Conservation (phyloP, 2,329 filamentous ascomycete genomes). For the Lizonia empirigonia region DNA sequence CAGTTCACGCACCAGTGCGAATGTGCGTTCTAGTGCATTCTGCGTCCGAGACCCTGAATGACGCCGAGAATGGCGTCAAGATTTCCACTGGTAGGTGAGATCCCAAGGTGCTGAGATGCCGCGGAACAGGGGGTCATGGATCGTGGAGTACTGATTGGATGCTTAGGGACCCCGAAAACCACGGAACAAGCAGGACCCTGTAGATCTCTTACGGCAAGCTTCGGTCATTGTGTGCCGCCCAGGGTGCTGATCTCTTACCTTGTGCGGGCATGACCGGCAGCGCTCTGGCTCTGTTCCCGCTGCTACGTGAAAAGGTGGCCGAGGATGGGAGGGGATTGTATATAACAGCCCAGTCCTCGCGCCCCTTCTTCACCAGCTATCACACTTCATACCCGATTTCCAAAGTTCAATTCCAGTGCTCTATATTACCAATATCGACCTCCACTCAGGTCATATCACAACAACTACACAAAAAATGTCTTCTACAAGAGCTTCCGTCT, state of each 20-base stretch:
- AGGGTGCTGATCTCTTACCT: constrained; percentile 32
- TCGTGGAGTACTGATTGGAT: constrained; percentile 23
- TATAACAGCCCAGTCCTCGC: constrained; percentile 23
- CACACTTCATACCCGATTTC: not conserved
- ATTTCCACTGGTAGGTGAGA: constrained; percentile 3
- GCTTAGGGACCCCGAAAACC: not conserved
- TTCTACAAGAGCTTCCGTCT: constrained; percentile 36
- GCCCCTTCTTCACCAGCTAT: not conserved
- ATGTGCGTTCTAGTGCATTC: constrained; percentile 17
- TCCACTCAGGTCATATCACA: not conserved
- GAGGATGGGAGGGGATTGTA: constrained; percentile 19
- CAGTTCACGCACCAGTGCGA: constrained; percentile 5
- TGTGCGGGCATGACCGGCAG: constrained; percentile 21
- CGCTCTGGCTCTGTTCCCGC: constrained; percentile 12
- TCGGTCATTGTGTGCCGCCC: constrained; percentile 27
- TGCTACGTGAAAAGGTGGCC: constrained; percentile 17
- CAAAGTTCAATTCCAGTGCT: not conserved
- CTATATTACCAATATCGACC: not conserved
- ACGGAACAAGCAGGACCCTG: constrained; percentile 39
- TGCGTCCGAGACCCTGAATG: constrained; percentile 23
- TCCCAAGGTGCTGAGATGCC: constrained; percentile 3
- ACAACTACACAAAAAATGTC: constrained; percentile 26
- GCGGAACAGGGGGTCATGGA: constrained; percentile 16
- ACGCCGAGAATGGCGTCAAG: constrained; percentile 21
- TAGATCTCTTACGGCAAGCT: constrained; percentile 36